phyloP scores from a whole-genome alignment of 2,329 filamentous ascomycete genomes.

The Botryotinia narcissicola region DNA sequence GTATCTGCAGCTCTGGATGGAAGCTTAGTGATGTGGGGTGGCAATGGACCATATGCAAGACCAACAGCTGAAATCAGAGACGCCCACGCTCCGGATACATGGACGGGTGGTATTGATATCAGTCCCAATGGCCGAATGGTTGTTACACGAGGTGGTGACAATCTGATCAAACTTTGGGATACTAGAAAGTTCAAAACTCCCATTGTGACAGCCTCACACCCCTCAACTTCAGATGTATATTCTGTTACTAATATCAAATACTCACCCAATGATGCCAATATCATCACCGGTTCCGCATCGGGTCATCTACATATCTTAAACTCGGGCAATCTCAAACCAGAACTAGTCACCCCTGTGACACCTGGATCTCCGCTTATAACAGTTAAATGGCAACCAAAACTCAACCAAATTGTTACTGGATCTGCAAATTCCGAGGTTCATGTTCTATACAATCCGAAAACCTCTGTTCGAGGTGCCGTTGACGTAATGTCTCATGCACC shows the following conservation, averaged over 20 bases:
- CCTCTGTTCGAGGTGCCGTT: constrained; percentile 77
- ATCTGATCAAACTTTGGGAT: constrained; percentile 95
- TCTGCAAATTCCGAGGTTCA: constrained; percentile 89
- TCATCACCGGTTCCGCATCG: constrained; percentile 83
- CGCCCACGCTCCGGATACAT: constrained; percentile 78
- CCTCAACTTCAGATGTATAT: constrained; percentile 80
- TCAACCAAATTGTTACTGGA: constrained; percentile 94
- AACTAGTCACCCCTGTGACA: constrained; percentile 86
- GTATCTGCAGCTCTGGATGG: constrained; percentile 85
- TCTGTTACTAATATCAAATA: constrained; percentile 86
- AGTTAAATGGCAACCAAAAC: constrained; percentile 86
- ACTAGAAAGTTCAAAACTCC: constrained; percentile 92
- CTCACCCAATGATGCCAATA: constrained; percentile 76
- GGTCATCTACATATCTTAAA: constrained; percentile 92
- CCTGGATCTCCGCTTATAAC: constrained; percentile 78
- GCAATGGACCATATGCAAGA: constrained; percentile 79
- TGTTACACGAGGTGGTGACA: constrained; percentile 85
- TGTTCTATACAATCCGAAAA: constrained; percentile 84
- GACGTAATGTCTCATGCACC: constrained; percentile 90
- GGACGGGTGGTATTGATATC: constrained; percentile 90
- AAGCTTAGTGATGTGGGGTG: constrained; percentile 86
- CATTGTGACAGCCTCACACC: constrained; percentile 73
- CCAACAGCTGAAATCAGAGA: constrained; percentile 80
- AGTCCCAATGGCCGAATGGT: constrained; percentile 88
- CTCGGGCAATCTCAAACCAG: constrained; percentile 80